Base-by-base conservation (phyloP, 2,329 filamentous ascomycete species). In the Paraphaeosphaeria sporulosa region DNA sequence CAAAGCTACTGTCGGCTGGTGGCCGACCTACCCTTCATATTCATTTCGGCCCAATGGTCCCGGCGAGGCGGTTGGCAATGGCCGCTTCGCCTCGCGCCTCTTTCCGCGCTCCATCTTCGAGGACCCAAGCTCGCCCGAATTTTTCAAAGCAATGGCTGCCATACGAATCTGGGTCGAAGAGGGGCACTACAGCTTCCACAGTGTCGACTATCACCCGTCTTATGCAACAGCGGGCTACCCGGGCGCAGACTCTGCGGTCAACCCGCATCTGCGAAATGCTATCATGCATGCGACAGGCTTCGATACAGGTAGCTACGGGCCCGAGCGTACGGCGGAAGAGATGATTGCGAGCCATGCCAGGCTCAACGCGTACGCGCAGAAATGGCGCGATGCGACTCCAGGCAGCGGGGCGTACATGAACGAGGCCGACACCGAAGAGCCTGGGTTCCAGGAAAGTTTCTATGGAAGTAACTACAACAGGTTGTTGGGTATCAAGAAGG, bases 321-420 rank as follows among this genome's bases (percentile, higher is more conserved):
- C 66, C 3, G 66, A 62, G 1, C 54, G 62, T 4, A 53, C 67
- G 5, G 60, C 63, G 1, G 67, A 67, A 25, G 50, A 72, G 44
- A 67, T 66, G 57, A 72, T 67, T 19, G 58, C 55, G 4, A 66
- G 59, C n/a, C 65, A 74, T 46, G 57, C 55, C 15, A 63, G 71
- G n/a, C 63, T 71, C 21, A 59, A 68, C 38, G 50, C 55, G 23
- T 72, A 68, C 56, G 48, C 69, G 4, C 60, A 74, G 27, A 69
- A 70, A 43, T 68, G 64, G 59, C 57, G 70, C 27, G 69, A 70
- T 52, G 70, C 65, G 12, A 66, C 58, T 23, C 68, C 71, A 7
- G 64, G 61, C 1, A 63, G 65, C 23, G 77, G 76, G 1, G 74
- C 74, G 17, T 73, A 80, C 54, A 58, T 77, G 69, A 80, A 80